Evolutionary conservation across 2,329 filamentous ascomycete genomes (phyloP), one percentile per base, ranked within the genome.

Genomic region (Trichoderma sp.): DNA sequence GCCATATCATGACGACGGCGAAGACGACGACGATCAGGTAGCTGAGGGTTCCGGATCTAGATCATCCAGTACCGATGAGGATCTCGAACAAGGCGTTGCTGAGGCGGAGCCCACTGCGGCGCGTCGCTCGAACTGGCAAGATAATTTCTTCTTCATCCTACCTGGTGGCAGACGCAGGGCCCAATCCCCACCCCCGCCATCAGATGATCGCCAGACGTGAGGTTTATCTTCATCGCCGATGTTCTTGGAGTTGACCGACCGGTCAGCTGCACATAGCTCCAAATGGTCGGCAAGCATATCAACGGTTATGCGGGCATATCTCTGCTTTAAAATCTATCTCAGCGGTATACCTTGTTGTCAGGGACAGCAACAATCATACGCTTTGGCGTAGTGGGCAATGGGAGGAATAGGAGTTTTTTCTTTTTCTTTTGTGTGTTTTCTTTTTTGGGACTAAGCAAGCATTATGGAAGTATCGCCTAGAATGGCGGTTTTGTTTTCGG

Each of bases 1-100:
- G 63, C 85, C 88, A 2, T 90, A 90, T 76, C 87, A 84, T n/a
- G 89, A 90, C 74, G 88, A 89, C 64, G 86, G 85, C 45, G 86
- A 87, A 4, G 41, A 45, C 29, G 86, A 87, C 29, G 86, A 89
- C 0, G 87, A 83, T 8, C 83, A 83, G 3, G 80, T 83, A 45
- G 85, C 82, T 2, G 85, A 84, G 67, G 83, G 79, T 14, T 81
- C 83, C 1, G 81, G 82, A 35, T 80, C 81, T 29, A 80, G 79
- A 12, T 81, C 82, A 3, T 79, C 77, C 12, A 82, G 82, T 12
- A 78, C 80, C 31, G 81, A 82, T 16, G 78, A 81, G 1, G 87
- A 89, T 69, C 78, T 87, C 3, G 88, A 89, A 76, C 86, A 86
- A 45, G 87, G 87, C 2, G 78, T 85, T 16, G 75, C 79, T 0